phyloP scores from a whole-genome alignment of 768 basidiomycete species.

The Boletus barrowsii region DNA sequence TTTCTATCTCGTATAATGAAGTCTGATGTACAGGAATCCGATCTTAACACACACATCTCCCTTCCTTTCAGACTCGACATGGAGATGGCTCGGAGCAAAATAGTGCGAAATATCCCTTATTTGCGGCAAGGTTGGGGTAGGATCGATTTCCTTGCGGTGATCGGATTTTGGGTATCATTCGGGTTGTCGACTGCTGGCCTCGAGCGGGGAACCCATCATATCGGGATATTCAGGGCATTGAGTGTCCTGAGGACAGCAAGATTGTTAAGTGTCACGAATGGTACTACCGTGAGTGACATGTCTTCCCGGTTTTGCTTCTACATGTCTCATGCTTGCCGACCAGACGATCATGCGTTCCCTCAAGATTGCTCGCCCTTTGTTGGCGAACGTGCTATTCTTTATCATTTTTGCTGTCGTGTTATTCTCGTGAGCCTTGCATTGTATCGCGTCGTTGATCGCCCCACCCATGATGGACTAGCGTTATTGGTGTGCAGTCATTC shows the following conservation, averaged over 20 bases:
- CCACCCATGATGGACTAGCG: slow-evolving; percentile 34
- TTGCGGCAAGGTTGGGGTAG: slow-evolving; percentile 90
- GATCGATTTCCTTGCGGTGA: slow-evolving; percentile 83
- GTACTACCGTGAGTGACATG: slow-evolving; percentile 70
- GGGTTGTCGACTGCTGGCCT: slow-evolving; percentile 60
- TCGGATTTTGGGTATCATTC: slow-evolving; percentile 87
- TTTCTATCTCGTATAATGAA: slow-evolving; percentile 50
- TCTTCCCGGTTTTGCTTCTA: background rate
- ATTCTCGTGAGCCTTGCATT: slow-evolving; percentile 62
- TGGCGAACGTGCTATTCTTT: slow-evolving; percentile 88
- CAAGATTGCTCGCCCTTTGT: slow-evolving; percentile 85
- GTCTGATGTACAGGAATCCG: slow-evolving; percentile 37
- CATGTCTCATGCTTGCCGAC: slow-evolving; percentile 7
- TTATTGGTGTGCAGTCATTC: slow-evolving; percentile 95
- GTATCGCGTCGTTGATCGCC: background rate
- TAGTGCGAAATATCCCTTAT: slow-evolving; percentile 75
- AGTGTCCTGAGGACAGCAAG: slow-evolving; percentile 82
- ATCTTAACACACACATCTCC: slow-evolving; percentile 37
- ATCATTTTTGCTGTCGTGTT: slow-evolving; percentile 85
- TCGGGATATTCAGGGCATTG: slow-evolving; percentile 86
- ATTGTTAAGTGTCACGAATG: slow-evolving; percentile 81
- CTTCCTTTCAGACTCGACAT: slow-evolving; percentile 65
- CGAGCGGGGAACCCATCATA: slow-evolving; percentile 67
- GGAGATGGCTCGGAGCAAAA: slow-evolving; percentile 50
- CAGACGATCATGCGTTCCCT: slow-evolving; percentile 88